phyloP scores from a whole-genome alignment of 2,329 filamentous ascomycete genomes.

The Chaetothyriales sp. region DNA sequence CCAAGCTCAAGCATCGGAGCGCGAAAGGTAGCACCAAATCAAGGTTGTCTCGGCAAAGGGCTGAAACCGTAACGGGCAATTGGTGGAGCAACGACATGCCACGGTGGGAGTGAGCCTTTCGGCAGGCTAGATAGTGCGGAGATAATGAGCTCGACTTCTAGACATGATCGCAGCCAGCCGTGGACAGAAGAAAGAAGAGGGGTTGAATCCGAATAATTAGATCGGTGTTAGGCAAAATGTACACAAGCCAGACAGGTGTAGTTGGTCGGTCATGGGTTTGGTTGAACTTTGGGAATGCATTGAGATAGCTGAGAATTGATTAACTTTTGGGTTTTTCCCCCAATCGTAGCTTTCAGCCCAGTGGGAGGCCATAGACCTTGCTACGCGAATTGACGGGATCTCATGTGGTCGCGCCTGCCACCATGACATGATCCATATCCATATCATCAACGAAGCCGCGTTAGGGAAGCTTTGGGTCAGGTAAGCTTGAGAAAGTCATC shows the following conservation, averaged over 20 bases:
- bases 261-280: background rate
- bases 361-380: background rate
- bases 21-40: conserved; percentile 5
- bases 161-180: conserved; percentile 26
- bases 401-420: background rate
- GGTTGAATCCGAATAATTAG: conserved; percentile 19
- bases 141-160: conserved; percentile 23
- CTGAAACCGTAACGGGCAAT: conserved; percentile 21
- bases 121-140: conserved; percentile 16
- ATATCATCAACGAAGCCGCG: conserved; percentile 5
- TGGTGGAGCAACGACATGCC: conserved; percentile 21
- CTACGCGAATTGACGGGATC: conserved; percentile 1
- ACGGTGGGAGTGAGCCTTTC: conserved; percentile 11
- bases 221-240: conserved; percentile 17
- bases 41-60: conserved; percentile 7
- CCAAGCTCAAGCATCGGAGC: conserved; percentile 18
- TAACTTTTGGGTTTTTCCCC: conserved; percentile 4
- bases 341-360: conserved; percentile 9
- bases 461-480: conserved; percentile 5
- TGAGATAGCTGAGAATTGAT: conserved; percentile 5
- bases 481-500: conserved; percentile 5
- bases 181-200: conserved; percentile 26
- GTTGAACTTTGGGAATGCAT: background rate
- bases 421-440: no score
- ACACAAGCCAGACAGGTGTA: conserved; percentile 7